phyloP scores from a whole-genome alignment of 805 yeast species.

The Candida ulmi region DNA sequence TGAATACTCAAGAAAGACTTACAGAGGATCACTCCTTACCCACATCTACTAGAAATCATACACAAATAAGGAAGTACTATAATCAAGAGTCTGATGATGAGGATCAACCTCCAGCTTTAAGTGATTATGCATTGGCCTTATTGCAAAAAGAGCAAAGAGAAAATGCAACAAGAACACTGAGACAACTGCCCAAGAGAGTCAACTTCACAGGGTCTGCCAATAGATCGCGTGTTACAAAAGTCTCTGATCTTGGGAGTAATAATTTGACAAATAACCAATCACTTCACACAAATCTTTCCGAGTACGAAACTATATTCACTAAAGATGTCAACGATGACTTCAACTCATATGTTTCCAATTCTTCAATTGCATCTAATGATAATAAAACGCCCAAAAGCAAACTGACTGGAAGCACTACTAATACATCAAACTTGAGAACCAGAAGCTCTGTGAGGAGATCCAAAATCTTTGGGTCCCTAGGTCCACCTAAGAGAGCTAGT shows the following conservation, averaged over 20 bases:
- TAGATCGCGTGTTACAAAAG: slow-evolving; percentile 2
- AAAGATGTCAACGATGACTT: slow-evolving; percentile 8
- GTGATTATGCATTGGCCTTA: slow-evolving; percentile 52
- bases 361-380: slow-evolving; percentile 6
- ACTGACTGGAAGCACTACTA: slow-evolving; percentile 4
- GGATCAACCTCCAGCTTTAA: slow-evolving; percentile 56
- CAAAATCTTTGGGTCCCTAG: slow-evolving; percentile 24
- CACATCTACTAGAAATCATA: neutral
- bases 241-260: slow-evolving; percentile 11
- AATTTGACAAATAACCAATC: slow-evolving; percentile 8
- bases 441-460: slow-evolving; percentile 26
- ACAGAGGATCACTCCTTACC: too few species aligned
- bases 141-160: slow-evolving; percentile 29
- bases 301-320: slow-evolving; percentile 20
- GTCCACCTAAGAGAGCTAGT: slow-evolving; percentile 31
- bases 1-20: too few species aligned
- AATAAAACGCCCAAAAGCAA: slow-evolving; percentile 12
- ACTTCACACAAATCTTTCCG: slow-evolving; percentile 15
- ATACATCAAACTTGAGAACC: slow-evolving; percentile 9
- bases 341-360: slow-evolving; percentile 12
- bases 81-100: slow-evolving; percentile 28
- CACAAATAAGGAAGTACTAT: neutral
- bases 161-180: slow-evolving; percentile 5
- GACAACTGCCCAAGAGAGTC: slow-evolving; percentile 16
- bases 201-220: slow-evolving; percentile 18